These are phyloP conservation scores for Arthrobotrys sinensis DNA, from an alignment of 2,329 filamentous ascomycete species.

Conservation along the genomic window DNA sequence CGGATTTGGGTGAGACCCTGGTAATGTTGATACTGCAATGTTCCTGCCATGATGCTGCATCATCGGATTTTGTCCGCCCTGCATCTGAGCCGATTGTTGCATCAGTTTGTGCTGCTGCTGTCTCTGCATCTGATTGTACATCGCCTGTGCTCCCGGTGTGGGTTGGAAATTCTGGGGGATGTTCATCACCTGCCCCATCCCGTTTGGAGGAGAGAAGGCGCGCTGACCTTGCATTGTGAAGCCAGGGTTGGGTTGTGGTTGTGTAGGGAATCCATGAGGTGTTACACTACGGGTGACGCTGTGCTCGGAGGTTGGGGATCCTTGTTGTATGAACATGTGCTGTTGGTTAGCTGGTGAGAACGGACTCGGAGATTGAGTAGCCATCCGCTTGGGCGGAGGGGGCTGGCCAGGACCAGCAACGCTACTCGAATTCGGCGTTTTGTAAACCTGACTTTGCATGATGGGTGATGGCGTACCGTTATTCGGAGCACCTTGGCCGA, in stretches of 20 bases:
- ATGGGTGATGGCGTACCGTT: slow-evolving; percentile 94
- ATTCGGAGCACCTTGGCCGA: slow-evolving; percentile 83
- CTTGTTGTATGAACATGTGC: slow-evolving; percentile 75
- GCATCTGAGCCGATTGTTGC: slow-evolving; percentile 69
- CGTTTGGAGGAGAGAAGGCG: slow-evolving; percentile 73
- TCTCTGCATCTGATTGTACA: slow-evolving; percentile 67
- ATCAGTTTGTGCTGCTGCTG: slow-evolving; percentile 70
- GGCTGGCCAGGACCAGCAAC: slow-evolving; percentile 65
- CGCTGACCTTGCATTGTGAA: slow-evolving; percentile 65
- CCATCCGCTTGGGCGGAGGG: slow-evolving; percentile 80
- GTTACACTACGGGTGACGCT: slow-evolving; percentile 77
- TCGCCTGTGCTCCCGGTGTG: slow-evolving; percentile 69
- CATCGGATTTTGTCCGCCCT: slow-evolving; percentile 67
- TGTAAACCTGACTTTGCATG: slow-evolving; percentile 83
- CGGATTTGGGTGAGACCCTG: slow-evolving; percentile 69
- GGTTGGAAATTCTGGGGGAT: slow-evolving; percentile 65
- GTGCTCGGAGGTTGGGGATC: slow-evolving; percentile 83
- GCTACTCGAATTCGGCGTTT: slow-evolving; percentile 75
- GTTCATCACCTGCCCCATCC: slow-evolving; percentile 64
- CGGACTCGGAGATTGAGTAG: slow-evolving; percentile 91
- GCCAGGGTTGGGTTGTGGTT: slow-evolving; percentile 62
- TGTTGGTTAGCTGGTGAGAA: slow-evolving; percentile 84
- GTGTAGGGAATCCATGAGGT: slow-evolving; percentile 75
- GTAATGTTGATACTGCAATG: slow-evolving; percentile 73
- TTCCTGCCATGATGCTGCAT: slow-evolving; percentile 71